Percentiles rank a stretch among this genome's conserved stretches.
These are phyloP conservation scores for Clohesyomyces aquaticus DNA, from an alignment of 495 filamentous ascomycete species.

Conservation along the genomic window DNA sequence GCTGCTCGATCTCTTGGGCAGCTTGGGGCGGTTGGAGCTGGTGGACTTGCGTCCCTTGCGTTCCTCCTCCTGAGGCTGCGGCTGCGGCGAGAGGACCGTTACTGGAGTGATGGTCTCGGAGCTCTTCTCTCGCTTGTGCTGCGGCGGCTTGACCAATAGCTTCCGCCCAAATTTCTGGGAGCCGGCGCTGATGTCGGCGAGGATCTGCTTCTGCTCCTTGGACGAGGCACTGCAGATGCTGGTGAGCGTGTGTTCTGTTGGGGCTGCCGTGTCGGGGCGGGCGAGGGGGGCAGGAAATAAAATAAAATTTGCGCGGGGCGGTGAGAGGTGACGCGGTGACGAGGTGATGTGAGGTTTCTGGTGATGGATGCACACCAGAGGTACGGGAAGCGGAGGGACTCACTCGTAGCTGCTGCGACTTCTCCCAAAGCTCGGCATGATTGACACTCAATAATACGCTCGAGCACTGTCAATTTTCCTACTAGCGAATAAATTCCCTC, in stretches of 20 bases:
- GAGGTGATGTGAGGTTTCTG: neutral
- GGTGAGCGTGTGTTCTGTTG: neutral
- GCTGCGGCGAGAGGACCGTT: conserved; percentile 31
- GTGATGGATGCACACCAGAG: neutral
- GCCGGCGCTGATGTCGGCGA: conserved; percentile 36
- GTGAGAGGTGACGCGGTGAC: neutral
- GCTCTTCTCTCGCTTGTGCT: conserved; percentile 37
- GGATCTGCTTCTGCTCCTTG: conserved; percentile 38
- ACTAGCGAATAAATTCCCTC: conserved; percentile 17
- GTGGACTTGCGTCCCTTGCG: conserved; percentile 34
- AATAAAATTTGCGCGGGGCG: neutral
- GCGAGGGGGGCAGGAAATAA: neutral
- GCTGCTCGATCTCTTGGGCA: conserved; percentile 38
- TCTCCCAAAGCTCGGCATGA: conserved; percentile 39
- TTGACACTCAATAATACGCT: neutral
- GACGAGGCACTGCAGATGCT: conserved; percentile 21
- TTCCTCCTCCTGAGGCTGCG: conserved; percentile 20
- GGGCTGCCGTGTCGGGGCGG: neutral
- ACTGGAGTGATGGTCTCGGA: conserved; percentile 28
- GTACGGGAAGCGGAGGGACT: conserved; percentile 19
- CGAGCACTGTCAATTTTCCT: neutral
- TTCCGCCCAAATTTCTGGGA: conserved; percentile 37
- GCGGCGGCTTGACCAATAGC: conserved; percentile 23
- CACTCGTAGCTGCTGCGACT: conserved; percentile 40
- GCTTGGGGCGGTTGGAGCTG: conserved; percentile 28